These are phyloP conservation scores for Pelargonium australe DNA, from an alignment of 441 rosid genomes.

Conservation along the genomic window DNA sequence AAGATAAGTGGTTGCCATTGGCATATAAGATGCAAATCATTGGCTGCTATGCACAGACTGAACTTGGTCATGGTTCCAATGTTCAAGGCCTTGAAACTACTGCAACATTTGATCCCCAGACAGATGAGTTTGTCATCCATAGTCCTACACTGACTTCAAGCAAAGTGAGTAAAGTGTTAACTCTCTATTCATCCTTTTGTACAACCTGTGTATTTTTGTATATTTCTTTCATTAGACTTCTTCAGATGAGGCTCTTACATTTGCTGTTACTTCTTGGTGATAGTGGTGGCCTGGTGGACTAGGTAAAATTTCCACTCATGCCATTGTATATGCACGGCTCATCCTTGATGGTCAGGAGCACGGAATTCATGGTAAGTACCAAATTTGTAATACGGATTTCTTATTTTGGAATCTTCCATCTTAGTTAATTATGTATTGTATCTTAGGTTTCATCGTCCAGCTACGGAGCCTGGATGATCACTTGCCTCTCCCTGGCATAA, in stretches of 20 bases:
- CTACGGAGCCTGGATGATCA: slow-evolving; percentile 89
- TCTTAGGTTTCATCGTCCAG: slow-evolving; percentile 85
- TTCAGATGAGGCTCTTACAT: slow-evolving; percentile 1
- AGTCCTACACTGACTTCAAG: slow-evolving; percentile 87
- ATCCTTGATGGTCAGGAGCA: neutral
- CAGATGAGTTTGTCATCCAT: slow-evolving; percentile 71
- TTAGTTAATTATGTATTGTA: neutral
- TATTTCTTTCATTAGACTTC: neutral
- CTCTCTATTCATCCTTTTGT: neutral
- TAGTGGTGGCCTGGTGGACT: slow-evolving; percentile 28
- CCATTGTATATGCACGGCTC: neutral
- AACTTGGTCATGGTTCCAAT: slow-evolving; percentile 97
- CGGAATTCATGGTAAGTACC: neutral
- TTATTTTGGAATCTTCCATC: neutral
- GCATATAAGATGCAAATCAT: slow-evolving; percentile 90
- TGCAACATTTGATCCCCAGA: slow-evolving; percentile 81
- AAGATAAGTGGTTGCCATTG: slow-evolving; percentile 76
- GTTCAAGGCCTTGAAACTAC: slow-evolving; percentile 98
- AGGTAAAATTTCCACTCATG: slow-evolving; percentile 1
- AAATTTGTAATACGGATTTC: neutral
- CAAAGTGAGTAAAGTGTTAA: slow-evolving; percentile 48
- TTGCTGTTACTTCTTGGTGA: slow-evolving; percentile 38
- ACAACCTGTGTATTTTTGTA: neutral
- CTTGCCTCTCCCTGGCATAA: slow-evolving; percentile 86
- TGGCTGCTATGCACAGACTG: slow-evolving; percentile 97